phyloP scores from a whole-genome alignment of 371 early-diverging fungal genomes.

The Apophysomyces sp. region DNA sequence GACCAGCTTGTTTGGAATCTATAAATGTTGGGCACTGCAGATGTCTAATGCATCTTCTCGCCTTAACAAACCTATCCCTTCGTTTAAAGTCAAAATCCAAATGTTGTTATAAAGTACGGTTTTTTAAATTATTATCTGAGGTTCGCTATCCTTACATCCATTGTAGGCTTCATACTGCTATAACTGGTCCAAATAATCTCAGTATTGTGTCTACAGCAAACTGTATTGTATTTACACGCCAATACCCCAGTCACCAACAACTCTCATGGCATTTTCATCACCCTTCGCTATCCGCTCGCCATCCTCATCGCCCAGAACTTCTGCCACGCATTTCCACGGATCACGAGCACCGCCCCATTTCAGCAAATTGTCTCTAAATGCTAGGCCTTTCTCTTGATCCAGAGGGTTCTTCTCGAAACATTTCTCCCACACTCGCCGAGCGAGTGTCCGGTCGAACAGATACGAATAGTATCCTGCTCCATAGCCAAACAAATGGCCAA shows the following conservation, averaged over 20 bases:
- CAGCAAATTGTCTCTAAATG: conserved; percentile 73
- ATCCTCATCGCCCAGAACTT: conserved; percentile 58
- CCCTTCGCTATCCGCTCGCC: conserved; percentile 63
- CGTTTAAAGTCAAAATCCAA: too few relatives aligned
- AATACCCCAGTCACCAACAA: conserved; percentile 77
- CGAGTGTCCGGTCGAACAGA: conserved; percentile 84
- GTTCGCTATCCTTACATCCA: too few relatives aligned
- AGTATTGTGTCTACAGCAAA: too few relatives aligned
- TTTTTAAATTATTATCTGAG: too few relatives aligned
- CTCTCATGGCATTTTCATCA: conserved; percentile 68
- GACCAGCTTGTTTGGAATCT: too few relatives aligned
- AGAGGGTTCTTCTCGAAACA: conserved; percentile 65
- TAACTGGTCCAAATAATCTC: too few relatives aligned
- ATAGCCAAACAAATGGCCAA: conserved; percentile 90
- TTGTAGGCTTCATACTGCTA: too few relatives aligned
- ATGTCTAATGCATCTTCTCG: too few relatives aligned
- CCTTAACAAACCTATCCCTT: too few relatives aligned
- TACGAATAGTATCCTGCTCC: conserved; percentile 95
- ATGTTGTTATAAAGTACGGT: too few relatives aligned
- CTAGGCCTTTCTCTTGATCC: conserved; percentile 56
- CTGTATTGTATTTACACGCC: conserved; percentile 37
- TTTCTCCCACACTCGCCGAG: conserved; percentile 72
- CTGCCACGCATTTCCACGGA: conserved; percentile 82
- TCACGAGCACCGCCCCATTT: conserved; percentile 94
- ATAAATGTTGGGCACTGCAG: too few relatives aligned